Conservation (phyloP, 495 filamentous ascomycete species). For the Amorphotheca resinae region DNA sequence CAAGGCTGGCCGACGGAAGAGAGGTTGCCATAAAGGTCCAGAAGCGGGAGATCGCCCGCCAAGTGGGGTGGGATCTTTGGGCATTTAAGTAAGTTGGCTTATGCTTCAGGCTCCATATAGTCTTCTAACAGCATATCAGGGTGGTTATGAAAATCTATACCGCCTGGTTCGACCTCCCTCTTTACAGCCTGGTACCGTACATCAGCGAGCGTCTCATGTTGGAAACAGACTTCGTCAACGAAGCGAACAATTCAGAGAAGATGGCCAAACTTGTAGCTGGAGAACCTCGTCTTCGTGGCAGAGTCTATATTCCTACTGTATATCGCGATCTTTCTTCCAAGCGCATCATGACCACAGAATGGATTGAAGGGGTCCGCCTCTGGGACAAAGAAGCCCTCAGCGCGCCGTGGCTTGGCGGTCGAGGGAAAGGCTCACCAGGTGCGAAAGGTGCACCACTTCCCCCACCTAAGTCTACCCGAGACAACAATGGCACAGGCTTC, state of each 20-base stretch:
- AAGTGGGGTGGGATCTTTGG: slow-evolving; percentile 90
- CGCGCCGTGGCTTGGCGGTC: slow-evolving; percentile 61
- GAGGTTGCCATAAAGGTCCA: slow-evolving; percentile 95
- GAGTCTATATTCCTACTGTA: slow-evolving; percentile 80
- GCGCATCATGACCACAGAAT: slow-evolving; percentile 88
- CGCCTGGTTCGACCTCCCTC: slow-evolving; percentile 72
- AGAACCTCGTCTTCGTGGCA: slow-evolving; percentile 61
- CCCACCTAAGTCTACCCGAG: slow-evolving; percentile 32
- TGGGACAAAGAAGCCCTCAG: slow-evolving; percentile 79
- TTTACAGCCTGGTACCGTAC: slow-evolving; percentile 81
- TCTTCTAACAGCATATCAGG: slow-evolving; percentile 25
- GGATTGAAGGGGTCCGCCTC: slow-evolving; percentile 87
- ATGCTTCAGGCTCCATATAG: not conserved
- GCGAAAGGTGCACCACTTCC: slow-evolving; percentile 56
- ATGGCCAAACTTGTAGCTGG: slow-evolving; percentile 68
- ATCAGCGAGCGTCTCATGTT: slow-evolving; percentile 75
- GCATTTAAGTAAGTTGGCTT: slow-evolving; percentile 64
- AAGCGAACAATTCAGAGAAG: slow-evolving; percentile 74
- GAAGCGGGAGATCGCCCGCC: slow-evolving; percentile 82
- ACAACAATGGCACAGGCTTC: slow-evolving; percentile 29
- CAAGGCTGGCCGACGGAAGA: slow-evolving; percentile 64
- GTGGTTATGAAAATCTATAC: slow-evolving; percentile 68
- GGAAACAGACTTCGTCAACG: slow-evolving; percentile 88
- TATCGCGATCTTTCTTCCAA: slow-evolving; percentile 71
- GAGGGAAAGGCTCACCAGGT: slow-evolving; percentile 62